A percentile compares a stretch with the other conserved stretches of the same genome.
Conservation (phyloP, 75 land plant species). For the Sequoia sempervirens region DNA sequence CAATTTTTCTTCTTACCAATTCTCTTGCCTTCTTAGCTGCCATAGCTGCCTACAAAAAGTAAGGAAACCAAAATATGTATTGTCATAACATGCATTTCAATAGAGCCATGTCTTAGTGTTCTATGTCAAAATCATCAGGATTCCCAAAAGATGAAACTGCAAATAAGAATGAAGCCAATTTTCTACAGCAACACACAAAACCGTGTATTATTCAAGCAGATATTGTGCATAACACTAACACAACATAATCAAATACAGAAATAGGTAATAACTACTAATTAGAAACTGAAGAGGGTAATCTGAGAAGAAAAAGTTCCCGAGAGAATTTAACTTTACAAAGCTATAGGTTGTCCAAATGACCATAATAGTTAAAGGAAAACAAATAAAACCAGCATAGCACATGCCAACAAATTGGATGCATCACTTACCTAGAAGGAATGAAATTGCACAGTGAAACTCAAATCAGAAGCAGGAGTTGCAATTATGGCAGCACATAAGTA, state of each 20-base stretch:
- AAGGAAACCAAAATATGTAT: neutral
- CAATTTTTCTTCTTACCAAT: conserved; percentile 86
- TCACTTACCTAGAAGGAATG: neutral
- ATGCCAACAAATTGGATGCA: neutral
- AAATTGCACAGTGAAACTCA: neutral
- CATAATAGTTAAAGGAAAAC: neutral
- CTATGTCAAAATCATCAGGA: conserved; percentile 1
- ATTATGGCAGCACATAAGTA: neutral
- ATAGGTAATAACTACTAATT: neutral
- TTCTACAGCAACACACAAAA: neutral
- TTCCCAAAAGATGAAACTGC: neutral
- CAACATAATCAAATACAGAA: neutral
- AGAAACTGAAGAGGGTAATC: neutral
- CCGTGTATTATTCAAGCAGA: neutral
- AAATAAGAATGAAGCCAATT: neutral
- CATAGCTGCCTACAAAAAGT: conserved; percentile 71
- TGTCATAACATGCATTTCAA: neutral
- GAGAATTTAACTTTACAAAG: no score
- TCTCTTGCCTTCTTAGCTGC: conserved; percentile 98
- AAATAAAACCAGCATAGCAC: neutral
- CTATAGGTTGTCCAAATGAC: neutral
- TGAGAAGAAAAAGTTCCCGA: neutral
- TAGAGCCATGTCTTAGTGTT: neutral
- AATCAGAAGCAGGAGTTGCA: neutral
- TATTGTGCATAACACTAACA: neutral